Evolutionary conservation across 2,329 filamentous ascomycete species (phyloP), one percentile per base, ranked within the genome.

Genomic region (Monilinia vaccinii-corymbosi): DNA sequence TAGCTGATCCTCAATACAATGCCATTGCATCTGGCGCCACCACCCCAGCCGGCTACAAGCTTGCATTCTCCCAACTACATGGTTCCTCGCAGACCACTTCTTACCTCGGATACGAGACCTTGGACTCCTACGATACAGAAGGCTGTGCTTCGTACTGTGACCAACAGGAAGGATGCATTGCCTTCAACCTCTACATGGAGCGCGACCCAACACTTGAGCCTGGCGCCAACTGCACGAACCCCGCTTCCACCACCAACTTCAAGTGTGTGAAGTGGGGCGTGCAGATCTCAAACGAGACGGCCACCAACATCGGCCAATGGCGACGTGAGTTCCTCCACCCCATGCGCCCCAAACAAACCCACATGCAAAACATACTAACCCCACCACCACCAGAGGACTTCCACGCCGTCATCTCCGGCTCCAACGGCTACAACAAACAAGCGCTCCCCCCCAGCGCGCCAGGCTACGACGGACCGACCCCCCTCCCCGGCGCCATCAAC

Each of bases 381-480:
- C 1, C 32, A 11, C 34, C 9, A 11, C 34, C 34, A 4, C 38
- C 21, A 46, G 65, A 64, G 38, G 40, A 66, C 23, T 72, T 78
- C 73, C 63, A 72, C 2, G 73, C 77, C 34, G 72, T 75, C 32
- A 75, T 77, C 47, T 70, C 75, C 28, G 76, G 74, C 13, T 75
- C 73, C 40, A 78, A 78, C 61, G 76, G 74, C 4, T 75, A 75
- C 64, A 71, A 71, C 66, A 72, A 68, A 60, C 64, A 60, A 4
- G 58, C 66, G 2, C 63, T 67, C 18, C 14, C 58, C 1, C 48
- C 69, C 1, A 6, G 23, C 8, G 50, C 42, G 5, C 14, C n/a
- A 3, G 42, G 42, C 5, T 59, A 21, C 18, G 13, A 56, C 64
- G 70, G 69, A 34, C 73, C 73, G 1, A 58, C 62, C 4, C 63